Evolutionary conservation across 2,329 filamentous ascomycete genomes (phyloP).

Genomic region (Herpotrichia juniperi): DNA sequence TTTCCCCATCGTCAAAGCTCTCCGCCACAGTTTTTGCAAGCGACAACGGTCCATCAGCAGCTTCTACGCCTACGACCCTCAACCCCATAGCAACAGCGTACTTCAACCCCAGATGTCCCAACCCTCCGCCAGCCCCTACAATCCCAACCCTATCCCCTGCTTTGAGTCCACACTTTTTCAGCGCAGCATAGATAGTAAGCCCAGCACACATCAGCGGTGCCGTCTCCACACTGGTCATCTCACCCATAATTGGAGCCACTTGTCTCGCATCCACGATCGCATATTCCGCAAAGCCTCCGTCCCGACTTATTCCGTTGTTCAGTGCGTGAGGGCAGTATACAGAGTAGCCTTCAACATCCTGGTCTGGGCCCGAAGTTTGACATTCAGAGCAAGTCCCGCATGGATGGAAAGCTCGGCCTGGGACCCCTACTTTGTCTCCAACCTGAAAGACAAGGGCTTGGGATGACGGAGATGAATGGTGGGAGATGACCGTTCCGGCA

Average conservation of each 20-base stretch:
- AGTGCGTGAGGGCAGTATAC: constrained; percentile 44
- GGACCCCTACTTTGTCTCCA: constrained; percentile 48
- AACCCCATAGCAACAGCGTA: constrained; percentile 41
- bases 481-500: constrained; percentile 50
- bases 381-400: constrained; percentile 53
- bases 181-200: constrained; percentile 49
- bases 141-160: constrained; percentile 47
- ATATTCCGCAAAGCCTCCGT: constrained; percentile 52
- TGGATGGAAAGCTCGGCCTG: constrained; percentile 49
- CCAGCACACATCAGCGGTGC: constrained; percentile 54
- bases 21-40: too few relatives aligned
- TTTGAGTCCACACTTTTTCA: constrained; percentile 44
- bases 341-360: constrained; percentile 49
- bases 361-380: constrained; percentile 30
- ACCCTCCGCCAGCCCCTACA: constrained; percentile 45
- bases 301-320: constrained; percentile 39
- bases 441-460: constrained; percentile 23
- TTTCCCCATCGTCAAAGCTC: constrained; percentile 35
- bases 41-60: constrained; percentile 42
- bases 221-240: constrained; percentile 44
- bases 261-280: constrained; percentile 52
- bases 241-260: constrained; percentile 39
- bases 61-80: constrained; percentile 47
- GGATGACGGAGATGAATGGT: constrained; percentile 24
- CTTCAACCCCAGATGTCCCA: constrained; percentile 39